Evolutionary conservation across 2,329 filamentous ascomycete species (phyloP).

Genomic region (Colletotrichum karsti): DNA sequence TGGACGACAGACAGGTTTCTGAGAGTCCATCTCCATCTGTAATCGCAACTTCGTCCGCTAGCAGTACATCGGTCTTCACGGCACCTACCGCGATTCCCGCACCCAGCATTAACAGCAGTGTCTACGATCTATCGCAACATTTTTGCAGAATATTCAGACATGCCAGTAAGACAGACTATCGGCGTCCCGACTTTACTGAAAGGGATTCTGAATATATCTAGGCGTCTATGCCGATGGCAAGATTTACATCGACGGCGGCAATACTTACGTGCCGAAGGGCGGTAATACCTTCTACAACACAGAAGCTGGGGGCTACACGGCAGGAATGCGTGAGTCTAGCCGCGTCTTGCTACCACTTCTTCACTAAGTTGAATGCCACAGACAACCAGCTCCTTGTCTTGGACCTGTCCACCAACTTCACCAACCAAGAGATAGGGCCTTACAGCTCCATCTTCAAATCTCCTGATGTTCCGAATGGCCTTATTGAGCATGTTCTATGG

Average conservation of each 20-base stretch:
- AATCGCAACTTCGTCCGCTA: neutral
- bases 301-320: neutral
- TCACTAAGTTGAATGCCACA: neutral
- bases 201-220: neutral
- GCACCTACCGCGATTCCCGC: slow-evolving; percentile 15
- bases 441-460: slow-evolving; percentile 28
- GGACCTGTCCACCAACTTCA: slow-evolving; percentile 32
- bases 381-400: slow-evolving; percentile 31
- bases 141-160: slow-evolving; percentile 15
- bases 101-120: slow-evolving; percentile 7
- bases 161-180: neutral
- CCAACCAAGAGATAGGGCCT: slow-evolving; percentile 23
- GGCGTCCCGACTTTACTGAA: no score
- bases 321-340: slow-evolving; percentile 18
- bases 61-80: slow-evolving; percentile 4
- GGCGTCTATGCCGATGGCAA: slow-evolving; percentile 32
- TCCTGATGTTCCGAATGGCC: slow-evolving; percentile 27
- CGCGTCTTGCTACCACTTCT: neutral
- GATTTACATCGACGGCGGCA: slow-evolving; percentile 33
- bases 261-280: slow-evolving; percentile 28
- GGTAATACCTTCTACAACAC: slow-evolving; percentile 21
- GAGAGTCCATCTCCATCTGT: neutral
- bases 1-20: neutral
- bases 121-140: slow-evolving; percentile 13
- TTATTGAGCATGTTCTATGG: slow-evolving; percentile 32